Conservation (phyloP, 176 grass and related monocot genomes). For the Avena atlantica region DNA sequence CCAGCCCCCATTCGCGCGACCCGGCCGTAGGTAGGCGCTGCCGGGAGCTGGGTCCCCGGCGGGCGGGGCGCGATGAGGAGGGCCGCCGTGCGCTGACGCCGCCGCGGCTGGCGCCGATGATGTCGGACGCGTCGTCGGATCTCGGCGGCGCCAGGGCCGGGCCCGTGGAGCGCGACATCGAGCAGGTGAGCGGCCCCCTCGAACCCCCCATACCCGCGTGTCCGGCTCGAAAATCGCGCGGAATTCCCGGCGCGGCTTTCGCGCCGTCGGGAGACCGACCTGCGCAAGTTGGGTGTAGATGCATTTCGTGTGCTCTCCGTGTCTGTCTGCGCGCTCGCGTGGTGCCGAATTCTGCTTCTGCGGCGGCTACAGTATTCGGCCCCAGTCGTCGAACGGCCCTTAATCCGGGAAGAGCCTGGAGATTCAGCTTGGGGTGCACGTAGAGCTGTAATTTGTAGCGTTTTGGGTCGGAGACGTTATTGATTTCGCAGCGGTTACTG, state of each 20-base stretch:
- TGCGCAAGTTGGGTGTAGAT: neutral
- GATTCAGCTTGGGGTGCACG: slow-evolving; percentile 1
- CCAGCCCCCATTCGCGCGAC: slow-evolving; percentile 12
- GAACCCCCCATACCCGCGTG: neutral
- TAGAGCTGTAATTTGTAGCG: slow-evolving; percentile 21
- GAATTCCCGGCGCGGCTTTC: slow-evolving; percentile 17
- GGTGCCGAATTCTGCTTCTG: slow-evolving; percentile 4
- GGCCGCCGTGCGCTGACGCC: slow-evolving; percentile 24
- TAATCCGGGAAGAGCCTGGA: neutral
- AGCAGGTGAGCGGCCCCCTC: slow-evolving; percentile 50
- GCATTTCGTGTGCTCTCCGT: neutral
- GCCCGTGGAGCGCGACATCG: slow-evolving; percentile 79
- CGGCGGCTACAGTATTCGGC: neutral
- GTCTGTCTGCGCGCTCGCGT: neutral
- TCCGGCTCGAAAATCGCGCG: neutral
- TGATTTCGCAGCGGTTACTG: neutral
- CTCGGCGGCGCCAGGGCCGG: slow-evolving; percentile 54
- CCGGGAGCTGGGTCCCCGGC: neutral
- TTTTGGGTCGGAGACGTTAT: neutral
- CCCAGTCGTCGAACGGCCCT: neutral
- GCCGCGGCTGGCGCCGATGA: slow-evolving; percentile 31
- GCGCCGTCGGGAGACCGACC: neutral
- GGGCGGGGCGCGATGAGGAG: slow-evolving; percentile 28
- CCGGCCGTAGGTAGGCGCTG: neutral
- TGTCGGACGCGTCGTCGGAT: slow-evolving; percentile 73